Conservation (phyloP, 176 grass and related monocot species). For the Tillandsia leiboldiana region DNA sequence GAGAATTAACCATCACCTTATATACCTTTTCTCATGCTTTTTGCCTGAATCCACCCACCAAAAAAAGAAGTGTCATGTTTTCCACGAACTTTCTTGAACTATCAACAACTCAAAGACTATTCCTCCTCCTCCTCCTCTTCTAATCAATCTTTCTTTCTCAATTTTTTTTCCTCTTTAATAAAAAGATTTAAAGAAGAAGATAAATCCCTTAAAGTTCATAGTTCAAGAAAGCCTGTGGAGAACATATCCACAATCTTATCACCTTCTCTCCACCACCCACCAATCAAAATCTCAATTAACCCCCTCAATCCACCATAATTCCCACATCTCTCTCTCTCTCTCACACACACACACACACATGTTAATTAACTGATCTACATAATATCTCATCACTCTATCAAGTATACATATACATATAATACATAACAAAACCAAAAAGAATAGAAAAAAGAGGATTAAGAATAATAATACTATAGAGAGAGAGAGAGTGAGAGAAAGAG, state of each 20-base stretch:
- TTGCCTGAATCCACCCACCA: background rate
- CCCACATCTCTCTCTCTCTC: background rate
- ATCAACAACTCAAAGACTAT: slow-evolving; percentile 40
- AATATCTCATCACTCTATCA: no score
- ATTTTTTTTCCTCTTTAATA: background rate
- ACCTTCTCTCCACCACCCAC: background rate
- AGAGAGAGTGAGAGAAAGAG: slow-evolving; percentile 2
- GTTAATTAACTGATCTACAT: no score
- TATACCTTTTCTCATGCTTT: background rate
- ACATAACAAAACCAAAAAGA: background rate
- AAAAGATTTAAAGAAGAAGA: slow-evolving; percentile 4
- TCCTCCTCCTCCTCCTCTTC: no score
- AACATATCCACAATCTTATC: slow-evolving; percentile 54
- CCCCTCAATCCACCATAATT: slow-evolving; percentile 10
- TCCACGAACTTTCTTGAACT: slow-evolving; percentile 47
- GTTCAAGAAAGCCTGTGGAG: slow-evolving; percentile 99
- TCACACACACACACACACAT: no score
- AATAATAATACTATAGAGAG: background rate
- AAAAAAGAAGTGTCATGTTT: slow-evolving; percentile 18
- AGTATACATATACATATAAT: no score
- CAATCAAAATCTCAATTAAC: no score
- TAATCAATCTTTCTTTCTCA: no score
- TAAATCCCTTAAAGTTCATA: slow-evolving; percentile 48
- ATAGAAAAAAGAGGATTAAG: background rate
- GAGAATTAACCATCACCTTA: background rate